These are phyloP conservation scores for Neobulgaria alba DNA, from an alignment of 2,329 filamentous ascomycete genomes.

Conservation along the genomic window DNA sequence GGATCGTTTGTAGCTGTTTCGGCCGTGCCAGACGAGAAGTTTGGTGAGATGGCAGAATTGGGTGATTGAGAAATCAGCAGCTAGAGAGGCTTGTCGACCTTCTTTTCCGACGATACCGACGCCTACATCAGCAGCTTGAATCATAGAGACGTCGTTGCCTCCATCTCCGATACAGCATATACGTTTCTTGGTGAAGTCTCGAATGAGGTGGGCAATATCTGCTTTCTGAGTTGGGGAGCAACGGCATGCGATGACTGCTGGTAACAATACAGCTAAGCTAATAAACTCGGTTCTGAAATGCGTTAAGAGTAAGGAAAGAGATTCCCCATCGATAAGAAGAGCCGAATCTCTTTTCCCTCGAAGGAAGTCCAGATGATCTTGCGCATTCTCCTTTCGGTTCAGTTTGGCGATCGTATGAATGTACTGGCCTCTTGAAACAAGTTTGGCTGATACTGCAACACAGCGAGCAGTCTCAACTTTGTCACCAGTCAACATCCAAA, in stretches of 20 bases:
- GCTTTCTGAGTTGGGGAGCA: slow-evolving; percentile 97
- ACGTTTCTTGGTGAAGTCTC: slow-evolving; percentile 83
- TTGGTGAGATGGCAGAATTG: slow-evolving; percentile 95
- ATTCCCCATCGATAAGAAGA: slow-evolving; percentile 91
- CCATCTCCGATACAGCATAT: slow-evolving; percentile 97
- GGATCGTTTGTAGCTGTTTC: slow-evolving; percentile 92
- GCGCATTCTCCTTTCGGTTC: slow-evolving; percentile 73
- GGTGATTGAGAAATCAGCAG: slow-evolving; percentile 92
- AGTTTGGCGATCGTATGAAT: slow-evolving; percentile 89
- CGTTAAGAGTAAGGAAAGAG: slow-evolving; percentile 70
- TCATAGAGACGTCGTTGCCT: slow-evolving; percentile 98
- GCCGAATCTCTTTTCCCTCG: slow-evolving; percentile 80
- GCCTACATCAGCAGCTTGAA: slow-evolving; percentile 94
- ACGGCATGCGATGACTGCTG: slow-evolving; percentile 89
- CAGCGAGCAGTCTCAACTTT: slow-evolving; percentile 97
- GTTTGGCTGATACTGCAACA: slow-evolving; percentile 88
- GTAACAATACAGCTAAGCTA: slow-evolving; percentile 74
- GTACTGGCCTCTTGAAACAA: slow-evolving; percentile 88
- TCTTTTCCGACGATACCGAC: slow-evolving; percentile 98
- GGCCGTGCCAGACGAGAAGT: slow-evolving; percentile 95
- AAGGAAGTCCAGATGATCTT: slow-evolving; percentile 82
- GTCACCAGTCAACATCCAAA: slow-evolving; percentile 99
- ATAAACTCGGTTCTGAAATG: slow-evolving; percentile 83
- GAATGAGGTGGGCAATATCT: slow-evolving; percentile 84
- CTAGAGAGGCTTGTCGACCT: slow-evolving; percentile 85